Evolutionary conservation across 2,329 filamentous ascomycete species (phyloP), one percentile per base, ranked within the genome.

Genomic region (Colletotrichum eleusines): DNA sequence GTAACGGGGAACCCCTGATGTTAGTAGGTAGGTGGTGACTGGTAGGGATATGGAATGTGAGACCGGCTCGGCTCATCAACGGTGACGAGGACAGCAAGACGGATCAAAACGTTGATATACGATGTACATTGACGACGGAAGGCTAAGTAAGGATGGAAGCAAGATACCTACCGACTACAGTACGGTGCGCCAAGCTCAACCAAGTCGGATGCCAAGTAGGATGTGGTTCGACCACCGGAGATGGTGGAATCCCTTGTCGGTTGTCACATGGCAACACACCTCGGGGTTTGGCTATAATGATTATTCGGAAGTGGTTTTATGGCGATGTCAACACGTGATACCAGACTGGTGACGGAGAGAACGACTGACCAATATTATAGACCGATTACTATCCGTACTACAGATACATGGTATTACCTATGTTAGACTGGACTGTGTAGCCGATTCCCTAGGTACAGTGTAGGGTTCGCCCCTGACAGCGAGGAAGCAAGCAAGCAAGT

Each of bases 41-140:
- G n/a, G 28, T 9, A 11, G 57, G 58, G 26, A 23, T 12, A 18
- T 50, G 46, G 53, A 7, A 33, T 7, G 35, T 11, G 33, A 50
- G n/a, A 46, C 26, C 40, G 20, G 58, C 50, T 69, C 69, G 69
- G 69, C 53, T 68, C 44, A 71, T 59, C 38, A 71, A 44, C 28
- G 31, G 64, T 51, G 68, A 71, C 38, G 16, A 18, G 18, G 51
- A 44, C 46, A 28, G n/a, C n/a, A 12, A 50, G 5, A n/a, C 33
- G 31, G 14, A 23, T 18, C 42, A 44, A 11, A n/a, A n/a, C n/a
- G n/a, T n/a, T n/a, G n/a, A n/a, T n/a, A 44, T 2, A 6, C 9
- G 42, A n/a, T 11, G 26, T 2, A 31, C n/a, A 23, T 35, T 23
- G 31, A 38, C 33, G 18, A 46, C 28, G 20, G 40, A 44, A 33